Percentiles rank a stretch among this genome's conserved stretches.
These are phyloP conservation scores for Rosa chinensis DNA, from an alignment of 306 rosid species.

Conservation along the genomic window DNA sequence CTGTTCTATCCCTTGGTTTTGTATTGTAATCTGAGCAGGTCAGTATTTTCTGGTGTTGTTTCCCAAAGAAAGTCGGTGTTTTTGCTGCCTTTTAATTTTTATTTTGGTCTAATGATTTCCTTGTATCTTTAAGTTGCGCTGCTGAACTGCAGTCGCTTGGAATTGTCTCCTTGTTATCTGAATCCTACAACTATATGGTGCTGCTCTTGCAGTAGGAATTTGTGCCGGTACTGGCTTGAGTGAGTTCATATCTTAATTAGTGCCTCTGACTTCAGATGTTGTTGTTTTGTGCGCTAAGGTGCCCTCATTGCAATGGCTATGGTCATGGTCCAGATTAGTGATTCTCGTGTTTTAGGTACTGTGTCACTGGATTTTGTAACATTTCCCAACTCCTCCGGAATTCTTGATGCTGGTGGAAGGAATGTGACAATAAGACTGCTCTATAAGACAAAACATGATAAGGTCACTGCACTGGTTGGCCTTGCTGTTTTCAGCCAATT, in stretches of 20 bases:
- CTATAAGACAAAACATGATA: conserved; percentile 94
- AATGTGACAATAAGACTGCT: conserved; percentile 88
- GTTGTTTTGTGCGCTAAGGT: conserved; percentile 98
- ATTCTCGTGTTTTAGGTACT: conserved; percentile 89
- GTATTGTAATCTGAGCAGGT: conserved; percentile 83
- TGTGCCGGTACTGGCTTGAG: conserved; percentile 98
- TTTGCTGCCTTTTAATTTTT: no score
- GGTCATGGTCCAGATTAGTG: conserved; percentile 97
- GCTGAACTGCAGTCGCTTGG: conserved; percentile 67
- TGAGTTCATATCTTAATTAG: conserved; percentile 93
- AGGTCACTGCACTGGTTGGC: conserved; percentile 94
- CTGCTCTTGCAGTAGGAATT: conserved; percentile 98
- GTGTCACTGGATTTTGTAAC: conserved; percentile 1
- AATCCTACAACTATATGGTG: conserved; percentile 91
- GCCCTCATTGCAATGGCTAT: conserved; percentile 99
- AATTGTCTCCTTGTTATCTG: conserved; percentile 86
- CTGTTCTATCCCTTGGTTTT: conserved; percentile 95
- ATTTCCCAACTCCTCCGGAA: conserved; percentile 61
- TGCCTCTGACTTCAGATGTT: conserved; percentile 95
- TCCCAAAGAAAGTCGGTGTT: no score
- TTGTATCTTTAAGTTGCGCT: no score
- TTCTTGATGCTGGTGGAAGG: conserved; percentile 99
- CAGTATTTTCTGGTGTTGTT: no score
- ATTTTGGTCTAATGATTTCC: no score
- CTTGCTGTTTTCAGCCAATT: conserved; percentile 99